Percentiles rank a stretch among this genome's conserved stretches.
These are phyloP conservation scores for Gautieria morchelliformis DNA, from an alignment of 768 basidiomycete species.

Conservation along the genomic window DNA sequence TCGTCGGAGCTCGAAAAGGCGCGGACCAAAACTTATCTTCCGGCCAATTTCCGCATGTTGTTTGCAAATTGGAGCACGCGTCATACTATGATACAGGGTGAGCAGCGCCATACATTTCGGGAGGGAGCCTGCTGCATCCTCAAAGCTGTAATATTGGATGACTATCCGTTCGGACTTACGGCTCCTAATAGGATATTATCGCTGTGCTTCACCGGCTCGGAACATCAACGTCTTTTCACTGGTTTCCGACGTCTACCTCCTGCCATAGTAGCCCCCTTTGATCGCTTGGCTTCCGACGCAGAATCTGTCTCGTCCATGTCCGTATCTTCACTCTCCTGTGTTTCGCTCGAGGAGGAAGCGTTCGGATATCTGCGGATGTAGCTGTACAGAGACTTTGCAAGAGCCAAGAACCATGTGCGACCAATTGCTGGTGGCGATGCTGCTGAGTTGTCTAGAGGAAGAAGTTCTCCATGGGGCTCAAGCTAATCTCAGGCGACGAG, in stretches of 20 bases:
- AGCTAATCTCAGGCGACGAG: slow-evolving; percentile 33
- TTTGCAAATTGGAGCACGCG: no score
- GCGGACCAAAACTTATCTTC: no score
- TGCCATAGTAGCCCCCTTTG: slow-evolving; percentile 37
- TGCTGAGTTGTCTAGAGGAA: slow-evolving; percentile 48
- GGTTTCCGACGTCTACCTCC: slow-evolving; percentile 60
- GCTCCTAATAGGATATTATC: neutral
- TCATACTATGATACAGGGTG: no score
- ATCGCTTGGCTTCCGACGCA: slow-evolving; percentile 33
- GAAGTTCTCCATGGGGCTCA: slow-evolving; percentile 48
- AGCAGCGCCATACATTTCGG: no score
- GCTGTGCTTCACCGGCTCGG: neutral
- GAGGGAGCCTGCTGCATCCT: neutral
- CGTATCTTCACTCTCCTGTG: slow-evolving; percentile 16
- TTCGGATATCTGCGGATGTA: slow-evolving; percentile 8
- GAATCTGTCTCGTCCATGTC: slow-evolving; percentile 34
- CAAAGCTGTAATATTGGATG: no score
- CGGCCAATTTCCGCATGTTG: no score
- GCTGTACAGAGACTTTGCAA: slow-evolving; percentile 27
- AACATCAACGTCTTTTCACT: slow-evolving; percentile 35
- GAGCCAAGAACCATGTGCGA: slow-evolving; percentile 61
- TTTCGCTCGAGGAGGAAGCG: neutral
- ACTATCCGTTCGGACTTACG: no score
- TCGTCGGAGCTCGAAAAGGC: neutral
- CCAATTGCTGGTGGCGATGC: slow-evolving; percentile 46